Conservation (phyloP, 805 yeast species). For the Metschnikowia sp. region DNA sequence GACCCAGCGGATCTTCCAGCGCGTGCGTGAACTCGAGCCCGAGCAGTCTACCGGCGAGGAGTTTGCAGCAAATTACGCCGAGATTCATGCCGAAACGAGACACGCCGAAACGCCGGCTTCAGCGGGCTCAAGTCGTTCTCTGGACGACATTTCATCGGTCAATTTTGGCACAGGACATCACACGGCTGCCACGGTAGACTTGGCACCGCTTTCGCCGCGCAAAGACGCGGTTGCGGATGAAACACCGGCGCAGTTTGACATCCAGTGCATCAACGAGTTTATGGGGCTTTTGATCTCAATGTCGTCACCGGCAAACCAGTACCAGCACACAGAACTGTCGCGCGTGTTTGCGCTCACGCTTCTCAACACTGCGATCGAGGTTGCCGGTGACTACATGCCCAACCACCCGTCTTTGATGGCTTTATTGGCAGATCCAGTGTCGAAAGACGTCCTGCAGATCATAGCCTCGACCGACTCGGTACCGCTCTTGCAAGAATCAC, state of each 20-base stretch:
- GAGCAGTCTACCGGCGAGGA: conserved; percentile 31
- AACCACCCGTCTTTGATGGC: conserved; percentile 62
- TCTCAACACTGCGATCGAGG: conserved; percentile 76
- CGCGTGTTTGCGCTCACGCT: conserved; percentile 78
- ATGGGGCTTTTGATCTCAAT: conserved; percentile 73
- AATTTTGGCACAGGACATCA: neutral
- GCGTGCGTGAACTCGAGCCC: conserved; percentile 55
- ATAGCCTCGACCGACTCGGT: conserved; percentile 73
- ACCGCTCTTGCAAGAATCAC: conserved; percentile 66
- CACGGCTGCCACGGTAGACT: conserved; percentile 1
- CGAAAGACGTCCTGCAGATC: conserved; percentile 78
- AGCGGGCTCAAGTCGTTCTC: neutral
- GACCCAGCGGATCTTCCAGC: conserved; percentile 64
- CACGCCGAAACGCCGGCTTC: neutral
- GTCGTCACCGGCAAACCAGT: conserved; percentile 76
- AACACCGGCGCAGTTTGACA: conserved; percentile 52
- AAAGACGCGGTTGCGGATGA: neutral
- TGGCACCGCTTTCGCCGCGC: conserved; percentile 10
- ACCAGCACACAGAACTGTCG: conserved; percentile 83
- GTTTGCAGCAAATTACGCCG: conserved; percentile 46
- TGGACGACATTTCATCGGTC: conserved; percentile 2
- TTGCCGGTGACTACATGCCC: conserved; percentile 62
- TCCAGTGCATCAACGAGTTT: conserved; percentile 73
- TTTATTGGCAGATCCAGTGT: conserved; percentile 74
- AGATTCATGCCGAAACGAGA: conserved; percentile 50